Percentiles rank a stretch among this genome's conserved stretches.
Conservation (phyloP, 2,329 filamentous ascomycete genomes). For the Epichloe hybrida region DNA sequence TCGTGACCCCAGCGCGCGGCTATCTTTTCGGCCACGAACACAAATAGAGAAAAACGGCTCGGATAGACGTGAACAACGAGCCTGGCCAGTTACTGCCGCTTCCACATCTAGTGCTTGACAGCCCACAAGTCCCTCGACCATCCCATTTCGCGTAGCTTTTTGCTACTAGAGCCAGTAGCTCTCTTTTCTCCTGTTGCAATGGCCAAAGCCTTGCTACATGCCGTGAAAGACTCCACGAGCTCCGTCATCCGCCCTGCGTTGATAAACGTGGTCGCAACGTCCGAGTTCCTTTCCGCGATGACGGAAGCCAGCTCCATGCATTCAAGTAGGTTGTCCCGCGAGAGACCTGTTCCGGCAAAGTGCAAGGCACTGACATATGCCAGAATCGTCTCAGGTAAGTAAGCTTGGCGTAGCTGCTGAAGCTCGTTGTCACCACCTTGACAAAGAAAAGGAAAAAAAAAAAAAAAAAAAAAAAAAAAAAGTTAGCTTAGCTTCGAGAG, state of each 20-base stretch:
- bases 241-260: slow-evolving; percentile 57
- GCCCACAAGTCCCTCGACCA: slow-evolving; percentile 53
- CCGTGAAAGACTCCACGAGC: slow-evolving; percentile 62
- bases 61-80: not conserved
- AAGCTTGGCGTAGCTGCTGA: slow-evolving; percentile 54
- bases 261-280: slow-evolving; percentile 51
- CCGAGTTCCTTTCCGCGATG: slow-evolving; percentile 57
- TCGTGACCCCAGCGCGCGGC: not conserved
- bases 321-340: slow-evolving; percentile 64
- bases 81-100: not conserved
- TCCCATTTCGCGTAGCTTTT: slow-evolving; percentile 47
- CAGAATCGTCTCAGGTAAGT: slow-evolving; percentile 75
- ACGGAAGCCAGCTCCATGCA: slow-evolving; percentile 74
- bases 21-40: not conserved
- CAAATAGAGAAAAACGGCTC: not conserved
- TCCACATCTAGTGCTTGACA: slow-evolving; percentile 23
- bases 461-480: too few species aligned
- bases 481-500: not conserved
- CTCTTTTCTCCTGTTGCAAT: slow-evolving; percentile 43
- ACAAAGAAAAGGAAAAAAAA: not conserved
- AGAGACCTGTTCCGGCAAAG: slow-evolving; percentile 60
- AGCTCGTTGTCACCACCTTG: slow-evolving; percentile 44
- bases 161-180: slow-evolving; percentile 33
- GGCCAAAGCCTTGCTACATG: slow-evolving; percentile 59
- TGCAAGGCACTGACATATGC: slow-evolving; percentile 74